Conservation (phyloP, 2,329 filamentous ascomycete genomes). For the Cladorrhinum sp. region DNA sequence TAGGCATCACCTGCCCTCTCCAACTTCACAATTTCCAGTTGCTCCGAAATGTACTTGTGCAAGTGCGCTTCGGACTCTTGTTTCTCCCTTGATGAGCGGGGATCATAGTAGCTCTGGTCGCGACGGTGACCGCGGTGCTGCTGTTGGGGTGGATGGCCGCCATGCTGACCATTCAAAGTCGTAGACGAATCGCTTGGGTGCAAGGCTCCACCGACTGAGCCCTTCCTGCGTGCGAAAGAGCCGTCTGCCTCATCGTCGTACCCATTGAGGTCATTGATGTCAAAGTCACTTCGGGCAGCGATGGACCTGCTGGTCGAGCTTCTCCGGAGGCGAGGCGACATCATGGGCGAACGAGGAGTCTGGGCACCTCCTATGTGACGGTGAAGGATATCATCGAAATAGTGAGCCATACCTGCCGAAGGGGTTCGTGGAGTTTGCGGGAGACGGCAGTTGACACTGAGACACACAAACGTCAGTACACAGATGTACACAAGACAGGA, state of each 20-base stretch:
- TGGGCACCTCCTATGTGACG: constrained; percentile 46
- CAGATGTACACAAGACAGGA: not conserved
- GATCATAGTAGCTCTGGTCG: constrained; percentile 35
- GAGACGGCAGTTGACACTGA: constrained; percentile 79
- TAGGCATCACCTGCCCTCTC: constrained; percentile 43
- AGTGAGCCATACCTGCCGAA: constrained; percentile 78
- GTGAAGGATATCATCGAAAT: constrained; percentile 88
- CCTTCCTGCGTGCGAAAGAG: constrained; percentile 35
- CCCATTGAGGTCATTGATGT: constrained; percentile 45
- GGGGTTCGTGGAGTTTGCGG: constrained; percentile 92
- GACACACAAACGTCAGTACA: constrained; percentile 39
- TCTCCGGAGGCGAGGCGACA: constrained; percentile 57
- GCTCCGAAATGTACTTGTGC: constrained; percentile 76
- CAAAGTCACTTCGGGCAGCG: constrained; percentile 77
- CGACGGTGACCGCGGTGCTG: constrained; percentile 42
- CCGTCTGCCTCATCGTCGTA: constrained; percentile 34
- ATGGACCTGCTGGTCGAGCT: constrained; percentile 83
- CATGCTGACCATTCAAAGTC: constrained; percentile 9
- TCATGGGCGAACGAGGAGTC: constrained; percentile 35
- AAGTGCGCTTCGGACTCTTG: constrained; percentile 66
- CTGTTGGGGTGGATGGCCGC: too few relatives aligned
- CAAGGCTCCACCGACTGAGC: constrained; percentile 23
- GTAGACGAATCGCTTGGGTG: constrained; percentile 14
- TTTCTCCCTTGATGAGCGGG: constrained; percentile 49
- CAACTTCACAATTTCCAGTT: constrained; percentile 70